Conservation (phyloP, 2,329 filamentous ascomycete genomes). For the Aspergillus ruber region DNA sequence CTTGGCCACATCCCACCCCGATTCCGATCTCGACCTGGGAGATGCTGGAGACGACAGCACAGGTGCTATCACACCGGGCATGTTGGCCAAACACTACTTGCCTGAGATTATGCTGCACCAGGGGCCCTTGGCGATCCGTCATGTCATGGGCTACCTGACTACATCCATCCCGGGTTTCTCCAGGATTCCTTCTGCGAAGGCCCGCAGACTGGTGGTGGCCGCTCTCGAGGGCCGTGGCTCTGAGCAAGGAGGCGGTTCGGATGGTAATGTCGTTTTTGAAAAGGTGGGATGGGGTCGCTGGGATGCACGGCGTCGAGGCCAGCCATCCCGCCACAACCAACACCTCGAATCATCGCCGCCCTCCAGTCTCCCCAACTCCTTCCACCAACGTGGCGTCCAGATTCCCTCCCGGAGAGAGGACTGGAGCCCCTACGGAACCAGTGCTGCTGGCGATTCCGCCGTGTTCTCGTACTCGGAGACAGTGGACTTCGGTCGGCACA, state of each 20-base stretch:
- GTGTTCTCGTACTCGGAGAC: constrained; percentile 64
- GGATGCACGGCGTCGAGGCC: constrained; percentile 72
- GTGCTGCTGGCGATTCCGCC: constrained; percentile 63
- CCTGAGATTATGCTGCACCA: constrained; percentile 84
- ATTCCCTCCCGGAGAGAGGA: constrained; percentile 36
- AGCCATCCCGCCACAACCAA: constrained; percentile 38
- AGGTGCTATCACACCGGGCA: constrained; percentile 73
- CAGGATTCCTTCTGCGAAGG: constrained; percentile 80
- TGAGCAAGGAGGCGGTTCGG: constrained; percentile 48
- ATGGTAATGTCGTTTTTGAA: constrained; percentile 63
- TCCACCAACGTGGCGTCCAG: constrained; percentile 41
- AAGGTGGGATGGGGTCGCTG: constrained; percentile 97
- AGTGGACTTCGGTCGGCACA: constrained; percentile 52
- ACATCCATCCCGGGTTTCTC: constrained; percentile 90
- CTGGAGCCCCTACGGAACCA: constrained; percentile 49
- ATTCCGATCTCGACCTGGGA: constrained; percentile 82
- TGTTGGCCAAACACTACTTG: constrained; percentile 84
- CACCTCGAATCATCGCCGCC: constrained; percentile 40
- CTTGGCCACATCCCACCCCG: constrained; percentile 50
- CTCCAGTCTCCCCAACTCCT: constrained; percentile 44
- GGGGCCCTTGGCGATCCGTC: constrained; percentile 85
- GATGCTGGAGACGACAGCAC: constrained; percentile 65
- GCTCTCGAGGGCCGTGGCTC: constrained; percentile 74
- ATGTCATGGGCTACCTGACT: constrained; percentile 91
- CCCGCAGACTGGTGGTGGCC: constrained; percentile 82